Conservation (phyloP, 306 rosid genomes). For the Quercus berberidifolia region DNA sequence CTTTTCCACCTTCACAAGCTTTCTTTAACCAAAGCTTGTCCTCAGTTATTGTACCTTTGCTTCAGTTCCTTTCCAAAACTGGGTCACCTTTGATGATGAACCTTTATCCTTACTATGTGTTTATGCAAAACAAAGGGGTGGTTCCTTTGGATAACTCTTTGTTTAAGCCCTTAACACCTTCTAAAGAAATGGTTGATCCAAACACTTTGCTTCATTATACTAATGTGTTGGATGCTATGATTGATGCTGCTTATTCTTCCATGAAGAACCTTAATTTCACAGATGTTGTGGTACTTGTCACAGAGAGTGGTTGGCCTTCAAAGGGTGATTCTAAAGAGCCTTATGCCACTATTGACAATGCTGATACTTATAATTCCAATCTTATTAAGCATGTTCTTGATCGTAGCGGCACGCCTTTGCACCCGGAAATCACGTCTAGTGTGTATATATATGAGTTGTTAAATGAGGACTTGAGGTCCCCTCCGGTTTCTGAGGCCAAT, state of each 20-base stretch:
- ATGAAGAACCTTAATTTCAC: constrained; percentile 79
- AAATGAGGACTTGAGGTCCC: constrained; percentile 78
- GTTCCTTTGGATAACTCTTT: constrained; percentile 72
- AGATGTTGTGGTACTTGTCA: constrained; percentile 64
- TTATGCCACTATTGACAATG: constrained; percentile 69
- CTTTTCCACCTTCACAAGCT: constrained; percentile 92
- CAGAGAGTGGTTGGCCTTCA: constrained; percentile 89
- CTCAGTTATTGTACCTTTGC: constrained; percentile 46
- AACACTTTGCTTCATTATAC: constrained; percentile 86
- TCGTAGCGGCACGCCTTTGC: constrained; percentile 76
- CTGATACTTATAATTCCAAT: constrained; percentile 68
- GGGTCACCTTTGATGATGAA: constrained; percentile 82
- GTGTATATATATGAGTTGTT: constrained; percentile 72
- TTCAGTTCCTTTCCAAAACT: constrained; percentile 55
- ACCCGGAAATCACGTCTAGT: constrained; percentile 71
- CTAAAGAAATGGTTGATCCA: constrained; percentile 87
- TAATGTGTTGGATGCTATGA: constrained; percentile 78
- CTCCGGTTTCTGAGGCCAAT: constrained; percentile 73
- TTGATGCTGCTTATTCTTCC: constrained; percentile 77
- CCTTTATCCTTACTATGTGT: constrained; percentile 81
- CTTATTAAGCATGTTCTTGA: constrained; percentile 77
- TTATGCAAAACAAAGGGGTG: constrained; percentile 70
- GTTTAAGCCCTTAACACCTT: constrained; percentile 71
- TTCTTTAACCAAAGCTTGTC: constrained; percentile 65
- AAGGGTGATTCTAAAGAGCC: constrained; percentile 80